Evolutionary conservation across 768 basidiomycete genomes (phyloP).

Genomic region (Mycena floridula): DNA sequence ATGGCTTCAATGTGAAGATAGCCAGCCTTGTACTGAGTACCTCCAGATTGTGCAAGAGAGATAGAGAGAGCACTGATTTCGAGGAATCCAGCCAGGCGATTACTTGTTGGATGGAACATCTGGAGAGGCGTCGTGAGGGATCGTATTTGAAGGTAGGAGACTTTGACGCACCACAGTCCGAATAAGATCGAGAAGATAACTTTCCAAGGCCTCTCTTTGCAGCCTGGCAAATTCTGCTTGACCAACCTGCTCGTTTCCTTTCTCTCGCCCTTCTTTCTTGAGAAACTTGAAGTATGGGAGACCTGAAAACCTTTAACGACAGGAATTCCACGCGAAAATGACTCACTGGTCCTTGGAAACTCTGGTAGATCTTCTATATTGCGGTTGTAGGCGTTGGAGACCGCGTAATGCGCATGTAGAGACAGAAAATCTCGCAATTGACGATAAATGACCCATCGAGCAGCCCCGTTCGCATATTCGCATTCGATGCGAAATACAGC

Average conservation of each 20-base stretch:
- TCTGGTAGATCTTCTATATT: constrained; percentile 79
- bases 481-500: constrained; percentile 90
- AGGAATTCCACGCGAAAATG: background rate
- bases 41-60: constrained; percentile 71
- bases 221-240: constrained; percentile 74
- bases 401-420: constrained; percentile 82
- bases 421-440: constrained; percentile 89
- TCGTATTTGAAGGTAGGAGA: background rate
- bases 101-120: constrained; percentile 96
- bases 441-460: constrained; percentile 93
- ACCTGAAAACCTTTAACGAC: constrained; percentile 32
- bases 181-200: constrained; percentile 83
- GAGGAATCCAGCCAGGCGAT: constrained; percentile 83
- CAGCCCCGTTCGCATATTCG: constrained; percentile 91
- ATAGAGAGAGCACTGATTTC: constrained; percentile 90
- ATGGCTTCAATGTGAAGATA: constrained; percentile 57
- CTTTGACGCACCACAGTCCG: constrained; percentile 69
- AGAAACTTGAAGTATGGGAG: constrained; percentile 90
- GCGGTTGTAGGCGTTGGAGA: constrained; percentile 75
- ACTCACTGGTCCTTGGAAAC: constrained; percentile 76
- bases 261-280: constrained; percentile 52
- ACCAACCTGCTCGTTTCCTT: constrained; percentile 43
- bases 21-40: constrained; percentile 88
- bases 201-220: constrained; percentile 80
- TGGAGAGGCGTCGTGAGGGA: constrained; percentile 20